Evolutionary conservation across 345 rosid species (phyloP).

Genomic region (Trapa incisa): DNA sequence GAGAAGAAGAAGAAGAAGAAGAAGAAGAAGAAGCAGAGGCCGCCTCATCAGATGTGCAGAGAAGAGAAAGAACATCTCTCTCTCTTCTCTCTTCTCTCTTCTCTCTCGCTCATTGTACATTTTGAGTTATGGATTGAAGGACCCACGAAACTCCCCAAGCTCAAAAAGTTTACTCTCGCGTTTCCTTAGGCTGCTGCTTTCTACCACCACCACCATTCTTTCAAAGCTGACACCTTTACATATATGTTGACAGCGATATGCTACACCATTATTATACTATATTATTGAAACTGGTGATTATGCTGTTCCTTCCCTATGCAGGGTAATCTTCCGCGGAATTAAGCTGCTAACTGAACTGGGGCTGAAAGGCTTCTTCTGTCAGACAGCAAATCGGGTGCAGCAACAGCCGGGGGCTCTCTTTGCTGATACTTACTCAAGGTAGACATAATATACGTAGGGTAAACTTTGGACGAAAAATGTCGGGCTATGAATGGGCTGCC

Average conservation of each 20-base stretch:
- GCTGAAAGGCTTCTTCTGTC: not conserved
- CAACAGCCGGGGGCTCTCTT: not conserved
- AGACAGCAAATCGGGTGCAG: not conserved
- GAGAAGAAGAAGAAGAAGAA: not conserved
- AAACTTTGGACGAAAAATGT: not conserved
- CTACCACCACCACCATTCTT: not conserved
- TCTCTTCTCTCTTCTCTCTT: too few species aligned
- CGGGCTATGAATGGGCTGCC: not conserved
- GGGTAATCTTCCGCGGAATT: not conserved
- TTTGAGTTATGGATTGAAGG: not conserved
- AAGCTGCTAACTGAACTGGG: too few species aligned
- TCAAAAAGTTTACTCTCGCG: not conserved
- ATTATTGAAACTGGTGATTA: not conserved
- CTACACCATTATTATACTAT: not conserved
- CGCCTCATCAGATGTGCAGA: not conserved
- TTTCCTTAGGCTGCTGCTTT: not conserved
- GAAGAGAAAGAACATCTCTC: not conserved
- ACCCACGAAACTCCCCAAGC: not conserved
- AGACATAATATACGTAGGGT: not conserved
- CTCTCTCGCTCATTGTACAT: not conserved
- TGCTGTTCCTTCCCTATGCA: not conserved
- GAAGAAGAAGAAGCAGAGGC: not conserved
- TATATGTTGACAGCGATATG: not conserved
- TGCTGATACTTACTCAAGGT: not conserved
- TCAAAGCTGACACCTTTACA: slow-evolving; percentile 1